A percentile compares a stretch with the other conserved stretches of the same genome.
Evolutionary conservation across 2,329 filamentous ascomycete genomes (phyloP).

Genomic region (Polychaeton citri): DNA sequence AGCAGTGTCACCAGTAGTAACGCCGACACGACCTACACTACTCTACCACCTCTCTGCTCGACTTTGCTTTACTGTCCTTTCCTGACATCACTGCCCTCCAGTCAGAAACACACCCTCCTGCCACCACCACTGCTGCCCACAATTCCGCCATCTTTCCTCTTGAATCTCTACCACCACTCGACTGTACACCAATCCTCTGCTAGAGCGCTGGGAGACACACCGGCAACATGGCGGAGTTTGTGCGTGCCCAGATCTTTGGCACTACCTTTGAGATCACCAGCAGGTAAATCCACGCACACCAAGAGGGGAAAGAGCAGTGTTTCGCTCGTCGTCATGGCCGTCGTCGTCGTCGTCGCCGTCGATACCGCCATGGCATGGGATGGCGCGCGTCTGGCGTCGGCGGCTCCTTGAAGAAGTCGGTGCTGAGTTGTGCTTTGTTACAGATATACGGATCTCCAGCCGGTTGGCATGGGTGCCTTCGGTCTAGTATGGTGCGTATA

Average conservation of each 20-base stretch:
- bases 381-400: too few species aligned
- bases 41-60: not conserved
- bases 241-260: conserved; percentile 97
- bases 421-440: too few species aligned
- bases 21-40: not conserved
- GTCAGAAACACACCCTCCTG: not conserved
- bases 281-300: too few species aligned
- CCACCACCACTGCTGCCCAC: not conserved
- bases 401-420: too few species aligned
- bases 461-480: conserved; percentile 98
- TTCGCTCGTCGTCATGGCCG: too few species aligned
- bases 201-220: conserved; percentile 3
- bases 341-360: too few species aligned
- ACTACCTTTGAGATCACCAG: conserved; percentile 99
- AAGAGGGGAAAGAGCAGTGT: too few species aligned
- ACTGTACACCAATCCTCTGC: conserved; percentile 1
- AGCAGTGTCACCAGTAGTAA: not conserved
- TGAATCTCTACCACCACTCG: not conserved
- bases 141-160: not conserved
- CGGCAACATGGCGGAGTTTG: conserved; percentile 88
- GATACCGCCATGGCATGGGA: too few species aligned
- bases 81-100: not conserved
- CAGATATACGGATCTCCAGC: conserved; percentile 95
- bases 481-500: conserved; percentile 74
- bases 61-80: not conserved